phyloP scores from a whole-genome alignment of 768 basidiomycete species.

The Gloeophyllum trabeum region DNA sequence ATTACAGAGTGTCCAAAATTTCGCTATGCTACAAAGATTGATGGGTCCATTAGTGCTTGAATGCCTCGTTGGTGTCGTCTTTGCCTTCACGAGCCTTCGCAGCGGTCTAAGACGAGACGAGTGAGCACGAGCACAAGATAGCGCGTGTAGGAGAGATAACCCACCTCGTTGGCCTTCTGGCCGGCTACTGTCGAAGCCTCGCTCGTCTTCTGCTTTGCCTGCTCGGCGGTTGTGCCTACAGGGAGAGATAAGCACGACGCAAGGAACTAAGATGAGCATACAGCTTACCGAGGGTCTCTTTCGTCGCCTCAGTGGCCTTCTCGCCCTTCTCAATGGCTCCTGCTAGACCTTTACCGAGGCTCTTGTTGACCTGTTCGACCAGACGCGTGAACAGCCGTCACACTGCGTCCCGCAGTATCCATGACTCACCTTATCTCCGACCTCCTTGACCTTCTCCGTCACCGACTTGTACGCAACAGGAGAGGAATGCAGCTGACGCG shows the following conservation, averaged over 20 bases:
- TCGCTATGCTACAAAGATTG: too few relatives aligned
- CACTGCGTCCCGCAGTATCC: too few relatives aligned
- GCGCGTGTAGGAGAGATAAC: not conserved
- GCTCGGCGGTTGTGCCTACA: constrained; percentile 22
- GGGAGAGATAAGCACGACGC: not conserved
- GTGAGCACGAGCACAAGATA: not conserved
- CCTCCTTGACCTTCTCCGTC: constrained; percentile 26
- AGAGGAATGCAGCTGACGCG: constrained; percentile 19
- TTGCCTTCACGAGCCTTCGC: not conserved
- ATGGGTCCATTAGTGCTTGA: too few relatives aligned
- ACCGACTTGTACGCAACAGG: constrained; percentile 20
- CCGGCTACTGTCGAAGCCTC: constrained; percentile 19
- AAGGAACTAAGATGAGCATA: not conserved
- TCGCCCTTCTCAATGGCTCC: constrained; percentile 30
- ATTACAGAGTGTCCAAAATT: too few relatives aligned
- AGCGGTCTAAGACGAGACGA: not conserved
- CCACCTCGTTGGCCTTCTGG: constrained; percentile 29
- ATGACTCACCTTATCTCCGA: constrained; percentile 23
- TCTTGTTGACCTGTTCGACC: constrained; percentile 24
- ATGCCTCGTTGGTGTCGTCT: not conserved
- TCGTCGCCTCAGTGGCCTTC: constrained; percentile 24
- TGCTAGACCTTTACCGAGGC: constrained; percentile 26
- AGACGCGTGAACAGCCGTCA: too few relatives aligned
- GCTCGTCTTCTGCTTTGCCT: constrained; percentile 25
- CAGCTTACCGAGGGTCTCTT: constrained; percentile 21